These are phyloP conservation scores for Podaxis sp. DNA, from an alignment of 768 basidiomycete species.

Conservation along the genomic window DNA sequence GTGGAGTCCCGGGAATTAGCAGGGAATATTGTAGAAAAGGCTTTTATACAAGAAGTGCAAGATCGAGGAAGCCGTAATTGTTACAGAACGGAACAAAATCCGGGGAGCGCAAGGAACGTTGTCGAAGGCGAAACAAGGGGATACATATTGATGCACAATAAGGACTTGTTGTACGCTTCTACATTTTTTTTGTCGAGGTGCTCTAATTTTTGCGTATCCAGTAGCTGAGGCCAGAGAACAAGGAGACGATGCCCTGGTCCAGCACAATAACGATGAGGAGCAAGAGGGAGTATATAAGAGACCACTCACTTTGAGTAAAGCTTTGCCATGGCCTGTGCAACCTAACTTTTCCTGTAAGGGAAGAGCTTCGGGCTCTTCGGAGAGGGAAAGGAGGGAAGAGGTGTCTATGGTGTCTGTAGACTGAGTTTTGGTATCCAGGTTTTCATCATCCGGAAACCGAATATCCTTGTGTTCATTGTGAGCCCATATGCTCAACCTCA, in stretches of 20 bases:
- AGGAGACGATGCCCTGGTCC: slow-evolving; percentile 1
- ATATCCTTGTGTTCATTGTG: background rate
- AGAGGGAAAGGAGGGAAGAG: background rate
- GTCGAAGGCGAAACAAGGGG: background rate
- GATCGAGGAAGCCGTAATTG: background rate
- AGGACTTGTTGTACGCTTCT: background rate
- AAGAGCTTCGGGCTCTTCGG: background rate
- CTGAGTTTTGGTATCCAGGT: background rate
- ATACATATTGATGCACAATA: background rate
- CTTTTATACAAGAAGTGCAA: background rate
- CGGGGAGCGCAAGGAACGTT: background rate
- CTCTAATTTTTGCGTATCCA: background rate
- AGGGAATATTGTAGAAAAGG: background rate
- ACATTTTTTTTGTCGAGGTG: background rate
- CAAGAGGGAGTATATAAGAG: background rate
- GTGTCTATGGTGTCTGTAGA: background rate
- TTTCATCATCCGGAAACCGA: background rate
- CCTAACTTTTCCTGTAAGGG: background rate
- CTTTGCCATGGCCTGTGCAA: background rate
- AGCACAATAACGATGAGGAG: background rate
- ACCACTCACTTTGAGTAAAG: background rate
- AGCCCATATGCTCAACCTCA: background rate
- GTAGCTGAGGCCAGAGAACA: background rate
- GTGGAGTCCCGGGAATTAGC: background rate
- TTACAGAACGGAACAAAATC: background rate